Base-by-base conservation (phyloP, 352 stramenopile genomes). In the Phytophthora pini region DNA sequence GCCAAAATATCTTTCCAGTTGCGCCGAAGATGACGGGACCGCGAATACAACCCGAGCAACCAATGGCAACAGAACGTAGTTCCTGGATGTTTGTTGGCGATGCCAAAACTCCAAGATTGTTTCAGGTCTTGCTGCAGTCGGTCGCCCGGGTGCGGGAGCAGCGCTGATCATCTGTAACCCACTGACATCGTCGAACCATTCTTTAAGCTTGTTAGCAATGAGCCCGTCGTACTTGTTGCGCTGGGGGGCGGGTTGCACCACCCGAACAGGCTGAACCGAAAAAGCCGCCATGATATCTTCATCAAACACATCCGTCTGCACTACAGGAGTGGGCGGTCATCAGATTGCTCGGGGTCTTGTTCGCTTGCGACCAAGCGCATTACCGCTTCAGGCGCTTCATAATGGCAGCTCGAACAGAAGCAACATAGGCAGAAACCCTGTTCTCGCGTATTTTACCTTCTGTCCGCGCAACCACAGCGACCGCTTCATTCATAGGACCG, bases 1-100 rank as follows among this genome's bases (percentile, higher is more conserved):
- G 8, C 49, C 49, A 24, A 56, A 47, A 27, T 56, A 22, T 2
- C 49, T 26, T 46, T 56, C 49, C 22, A 56, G 38, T 13, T 56
- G 49, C 29, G 49, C 36, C 0, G 47, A 55, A 13, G 47, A 43
- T 17, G 31, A 5, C 10, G 49, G 36, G 34, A 56, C 49, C 1
- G 32, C 32, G 34, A 47, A 56, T 3, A 47, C 12, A 26, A 56
- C 36, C 2, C 34, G 34, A 6, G 49, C 36, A 13, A 39, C 49
- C 36, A 46, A 5, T 3, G 49, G 20, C 2, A 56, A 24, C 13
- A 40, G 34, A 40, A n/a, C 2, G 34, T 40, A 40, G 34, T 12
- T 12, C 34, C 13, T 12, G 34, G 34, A 40, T 40, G 2, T n/a
- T n/a, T 40, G 34, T 40, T 40, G 34, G 34, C 34, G 34, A 40